Percentiles rank a stretch among this genome's conserved stretches.
phyloP scores from a whole-genome alignment of 1,284 basidiomycete genomes.

The Grifola frondosa region DNA sequence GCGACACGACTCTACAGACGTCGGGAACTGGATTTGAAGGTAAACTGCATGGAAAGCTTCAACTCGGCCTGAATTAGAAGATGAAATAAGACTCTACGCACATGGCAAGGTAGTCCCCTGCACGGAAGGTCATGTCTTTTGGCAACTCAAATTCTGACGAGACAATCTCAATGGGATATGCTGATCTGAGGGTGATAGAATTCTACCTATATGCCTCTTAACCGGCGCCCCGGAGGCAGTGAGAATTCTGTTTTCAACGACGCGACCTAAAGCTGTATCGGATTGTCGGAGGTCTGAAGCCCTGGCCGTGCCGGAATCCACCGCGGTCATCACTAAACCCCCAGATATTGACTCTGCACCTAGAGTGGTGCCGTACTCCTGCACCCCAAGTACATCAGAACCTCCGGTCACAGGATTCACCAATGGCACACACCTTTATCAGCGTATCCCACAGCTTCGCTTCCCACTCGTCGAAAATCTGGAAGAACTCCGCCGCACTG shows the following conservation, averaged over 20 bases:
- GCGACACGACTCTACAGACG: slow-evolving; percentile 40
- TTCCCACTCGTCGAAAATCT: slow-evolving; percentile 47
- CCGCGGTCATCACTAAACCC: slow-evolving; percentile 33
- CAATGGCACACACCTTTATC: slow-evolving; percentile 26
- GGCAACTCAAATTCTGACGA: slow-evolving; percentile 44
- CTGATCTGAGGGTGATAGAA: not conserved
- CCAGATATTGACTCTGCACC: slow-evolving; percentile 8
- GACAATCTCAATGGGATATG: not conserved
- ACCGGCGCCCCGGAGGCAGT: slow-evolving; percentile 39
- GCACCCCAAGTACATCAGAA: not conserved
- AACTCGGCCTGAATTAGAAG: not conserved
- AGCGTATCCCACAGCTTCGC: slow-evolving; percentile 41
- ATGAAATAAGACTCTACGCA: slow-evolving; percentile 23
- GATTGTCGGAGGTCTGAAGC: slow-evolving; percentile 39
- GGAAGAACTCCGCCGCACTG: slow-evolving; percentile 43
- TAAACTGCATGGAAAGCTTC: slow-evolving; percentile 26
- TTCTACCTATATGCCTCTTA: slow-evolving; percentile 45
- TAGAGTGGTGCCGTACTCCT: slow-evolving; percentile 33
- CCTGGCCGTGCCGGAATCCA: slow-evolving; percentile 36
- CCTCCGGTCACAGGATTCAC: not conserved
- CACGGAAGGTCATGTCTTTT: slow-evolving; percentile 38
- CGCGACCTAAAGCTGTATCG: slow-evolving; percentile 40
- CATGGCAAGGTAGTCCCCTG: slow-evolving; percentile 53
- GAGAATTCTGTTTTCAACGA: slow-evolving; percentile 40
- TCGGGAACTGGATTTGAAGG: slow-evolving; percentile 41